Evolutionary conservation across 345 rosid species (phyloP).

Genomic region (Mangifera indica): DNA sequence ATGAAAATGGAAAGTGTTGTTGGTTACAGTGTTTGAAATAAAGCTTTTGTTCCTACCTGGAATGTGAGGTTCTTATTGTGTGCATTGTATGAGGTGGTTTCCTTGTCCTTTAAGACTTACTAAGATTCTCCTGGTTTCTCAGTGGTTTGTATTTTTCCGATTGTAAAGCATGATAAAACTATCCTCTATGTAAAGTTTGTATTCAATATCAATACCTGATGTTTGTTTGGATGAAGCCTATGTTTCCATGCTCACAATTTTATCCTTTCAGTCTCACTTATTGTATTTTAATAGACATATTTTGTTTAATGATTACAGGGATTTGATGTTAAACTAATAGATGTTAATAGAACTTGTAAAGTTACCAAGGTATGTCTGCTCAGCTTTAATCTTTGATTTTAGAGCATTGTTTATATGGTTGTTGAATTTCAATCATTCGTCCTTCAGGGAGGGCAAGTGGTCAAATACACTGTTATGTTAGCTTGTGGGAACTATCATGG

Average conservation of each 20-base stretch:
- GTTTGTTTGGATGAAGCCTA: background rate
- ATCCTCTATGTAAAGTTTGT: background rate
- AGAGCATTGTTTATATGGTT: conserved; percentile 3
- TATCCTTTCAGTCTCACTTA: conserved; percentile 8
- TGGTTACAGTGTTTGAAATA: background rate
- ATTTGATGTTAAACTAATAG: conserved; percentile 80
- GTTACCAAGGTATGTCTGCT: conserved; percentile 74
- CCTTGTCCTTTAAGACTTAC: conserved; percentile 4
- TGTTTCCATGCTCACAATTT: background rate
- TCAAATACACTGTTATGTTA: conserved; percentile 74
- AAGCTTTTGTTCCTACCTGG: conserved; percentile 1
- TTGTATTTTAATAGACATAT: background rate
- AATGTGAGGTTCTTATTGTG: background rate
- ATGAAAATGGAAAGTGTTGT: background rate
- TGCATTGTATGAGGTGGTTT: background rate
- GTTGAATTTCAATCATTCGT: conserved; percentile 20
- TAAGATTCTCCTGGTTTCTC: background rate
- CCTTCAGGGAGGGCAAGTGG: conserved; percentile 69
- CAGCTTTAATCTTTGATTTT: conserved; percentile 8
- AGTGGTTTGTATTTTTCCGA: background rate
- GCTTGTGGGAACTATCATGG: conserved; percentile 94
- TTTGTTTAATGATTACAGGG: conserved; percentile 54
- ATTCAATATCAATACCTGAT: background rate
- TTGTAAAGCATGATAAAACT: background rate
- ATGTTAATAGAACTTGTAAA: conserved; percentile 84